phyloP scores from a whole-genome alignment of 805 yeast species.

The Metschnikowia hibisci region DNA sequence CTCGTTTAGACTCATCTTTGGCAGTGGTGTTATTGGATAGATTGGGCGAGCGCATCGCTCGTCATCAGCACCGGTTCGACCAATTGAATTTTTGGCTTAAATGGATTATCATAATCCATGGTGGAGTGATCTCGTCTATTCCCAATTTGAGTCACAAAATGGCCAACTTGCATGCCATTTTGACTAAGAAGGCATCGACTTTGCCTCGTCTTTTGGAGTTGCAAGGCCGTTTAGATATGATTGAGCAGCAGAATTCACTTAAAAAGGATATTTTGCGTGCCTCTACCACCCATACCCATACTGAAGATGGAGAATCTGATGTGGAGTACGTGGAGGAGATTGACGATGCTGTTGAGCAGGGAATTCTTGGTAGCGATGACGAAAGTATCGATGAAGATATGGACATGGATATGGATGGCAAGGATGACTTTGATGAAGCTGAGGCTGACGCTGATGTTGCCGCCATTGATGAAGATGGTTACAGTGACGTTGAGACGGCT shows the following conservation, averaged over 20 bases:
- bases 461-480: conserved; percentile 17
- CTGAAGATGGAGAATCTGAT: conserved; percentile 40
- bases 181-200: conserved; percentile 46
- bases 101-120: conserved; percentile 54
- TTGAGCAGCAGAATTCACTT: conserved; percentile 41
- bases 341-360: conserved; percentile 42
- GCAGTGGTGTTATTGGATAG: conserved; percentile 50
- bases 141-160: conserved; percentile 42
- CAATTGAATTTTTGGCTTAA: conserved; percentile 53
- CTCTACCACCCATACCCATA: conserved; percentile 20
- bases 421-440: conserved; percentile 8
- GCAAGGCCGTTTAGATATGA: conserved; percentile 46
- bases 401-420: conserved; percentile 9
- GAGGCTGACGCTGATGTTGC: conserved; percentile 7
- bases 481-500: conserved; percentile 19
- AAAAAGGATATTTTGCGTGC: conserved; percentile 36
- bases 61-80: conserved; percentile 49
- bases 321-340: conserved; percentile 74
- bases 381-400: conserved; percentile 11
- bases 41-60: conserved; percentile 48
- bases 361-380: conserved; percentile 18
- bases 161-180: conserved; percentile 43
- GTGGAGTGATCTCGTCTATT: conserved; percentile 45
- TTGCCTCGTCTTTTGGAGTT: conserved; percentile 49
- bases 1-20: conserved; percentile 45